Conservation (phyloP, 768 basidiomycete genomes). For the Agaricus bisporus region DNA sequence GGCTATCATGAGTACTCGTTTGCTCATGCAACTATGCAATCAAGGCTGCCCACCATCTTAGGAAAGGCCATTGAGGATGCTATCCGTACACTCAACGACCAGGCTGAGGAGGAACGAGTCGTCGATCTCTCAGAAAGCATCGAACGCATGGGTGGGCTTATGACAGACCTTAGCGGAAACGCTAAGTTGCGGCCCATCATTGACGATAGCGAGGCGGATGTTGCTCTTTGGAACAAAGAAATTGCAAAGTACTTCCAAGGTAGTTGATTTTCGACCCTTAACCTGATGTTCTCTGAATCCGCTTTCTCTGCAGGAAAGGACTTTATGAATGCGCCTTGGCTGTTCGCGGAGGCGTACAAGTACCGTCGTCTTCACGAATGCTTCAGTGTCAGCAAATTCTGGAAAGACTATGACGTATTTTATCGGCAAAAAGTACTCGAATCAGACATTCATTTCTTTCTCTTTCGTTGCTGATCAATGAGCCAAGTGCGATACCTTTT, state of each 20-base stretch:
- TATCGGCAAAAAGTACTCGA: slow-evolving; percentile 79
- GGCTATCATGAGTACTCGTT: slow-evolving; percentile 81
- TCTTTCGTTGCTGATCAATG: slow-evolving; percentile 8
- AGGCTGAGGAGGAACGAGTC: slow-evolving; percentile 77
- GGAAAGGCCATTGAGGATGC: slow-evolving; percentile 94
- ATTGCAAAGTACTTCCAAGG: slow-evolving; percentile 93
- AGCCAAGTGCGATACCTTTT: slow-evolving; percentile 85
- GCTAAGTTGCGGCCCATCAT: slow-evolving; percentile 81
- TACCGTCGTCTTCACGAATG: slow-evolving; percentile 89
- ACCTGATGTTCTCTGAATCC: neutral
- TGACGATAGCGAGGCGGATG: slow-evolving; percentile 88
- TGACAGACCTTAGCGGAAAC: slow-evolving; percentile 81
- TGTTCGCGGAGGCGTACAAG: slow-evolving; percentile 94
- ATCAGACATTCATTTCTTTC: neutral
- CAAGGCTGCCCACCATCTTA: slow-evolving; percentile 91
- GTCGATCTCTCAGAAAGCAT: slow-evolving; percentile 83
- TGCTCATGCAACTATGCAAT: slow-evolving; percentile 91
- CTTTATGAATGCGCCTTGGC: slow-evolving; percentile 95
- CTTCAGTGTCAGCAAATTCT: slow-evolving; percentile 87
- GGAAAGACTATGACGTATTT: slow-evolving; percentile 91
- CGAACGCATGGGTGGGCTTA: slow-evolving; percentile 84
- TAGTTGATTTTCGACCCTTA: slow-evolving; percentile 21
- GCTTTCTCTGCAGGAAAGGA: slow-evolving; percentile 54
- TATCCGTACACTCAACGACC: slow-evolving; percentile 81
- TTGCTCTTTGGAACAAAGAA: slow-evolving; percentile 96